Percentiles rank a stretch among this genome's conserved stretches.
phyloP scores from a whole-genome alignment of 2,329 filamentous ascomycete genomes.

The Pseudogymnoascus sp. region DNA sequence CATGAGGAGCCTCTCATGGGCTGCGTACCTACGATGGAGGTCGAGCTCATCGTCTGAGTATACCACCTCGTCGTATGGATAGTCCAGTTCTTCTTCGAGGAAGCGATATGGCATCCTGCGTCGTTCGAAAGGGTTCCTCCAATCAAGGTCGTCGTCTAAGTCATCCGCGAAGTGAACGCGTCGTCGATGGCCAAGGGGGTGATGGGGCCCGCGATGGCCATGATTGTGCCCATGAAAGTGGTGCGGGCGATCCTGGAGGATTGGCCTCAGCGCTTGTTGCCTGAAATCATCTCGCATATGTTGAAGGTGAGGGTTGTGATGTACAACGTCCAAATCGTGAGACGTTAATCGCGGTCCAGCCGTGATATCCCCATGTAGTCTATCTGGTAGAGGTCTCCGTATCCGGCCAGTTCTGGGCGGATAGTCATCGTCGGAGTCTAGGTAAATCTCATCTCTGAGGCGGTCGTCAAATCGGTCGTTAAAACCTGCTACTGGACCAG shows the following conservation, averaged over 20 bases:
- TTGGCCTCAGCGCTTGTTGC: background rate
- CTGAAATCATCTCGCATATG: background rate
- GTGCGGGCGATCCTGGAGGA: background rate
- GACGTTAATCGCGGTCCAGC: background rate
- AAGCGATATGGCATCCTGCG: conserved; percentile 4
- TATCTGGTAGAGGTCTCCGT: background rate
- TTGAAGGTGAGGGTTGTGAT: background rate
- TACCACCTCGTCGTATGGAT: background rate
- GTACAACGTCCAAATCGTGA: background rate
- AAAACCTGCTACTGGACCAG: background rate
- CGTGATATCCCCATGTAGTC: background rate
- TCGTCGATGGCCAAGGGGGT: background rate
- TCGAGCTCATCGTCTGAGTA: background rate
- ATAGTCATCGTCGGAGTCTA: background rate
- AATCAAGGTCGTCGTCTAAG: background rate
- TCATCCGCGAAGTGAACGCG: background rate
- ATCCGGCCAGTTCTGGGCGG: background rate
- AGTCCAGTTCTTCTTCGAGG: conserved; percentile 1
- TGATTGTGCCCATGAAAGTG: background rate
- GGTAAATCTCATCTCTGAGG: background rate
- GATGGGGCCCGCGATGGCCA: background rate
- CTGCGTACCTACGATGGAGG: background rate
- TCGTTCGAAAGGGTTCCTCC: background rate
- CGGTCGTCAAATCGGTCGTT: background rate
- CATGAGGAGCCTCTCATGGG: conserved; percentile 2